Percentiles rank a stretch among this genome's conserved stretches.
Conservation (phyloP, 305 asterid genomes). For the Nicotiana rustica region DNA sequence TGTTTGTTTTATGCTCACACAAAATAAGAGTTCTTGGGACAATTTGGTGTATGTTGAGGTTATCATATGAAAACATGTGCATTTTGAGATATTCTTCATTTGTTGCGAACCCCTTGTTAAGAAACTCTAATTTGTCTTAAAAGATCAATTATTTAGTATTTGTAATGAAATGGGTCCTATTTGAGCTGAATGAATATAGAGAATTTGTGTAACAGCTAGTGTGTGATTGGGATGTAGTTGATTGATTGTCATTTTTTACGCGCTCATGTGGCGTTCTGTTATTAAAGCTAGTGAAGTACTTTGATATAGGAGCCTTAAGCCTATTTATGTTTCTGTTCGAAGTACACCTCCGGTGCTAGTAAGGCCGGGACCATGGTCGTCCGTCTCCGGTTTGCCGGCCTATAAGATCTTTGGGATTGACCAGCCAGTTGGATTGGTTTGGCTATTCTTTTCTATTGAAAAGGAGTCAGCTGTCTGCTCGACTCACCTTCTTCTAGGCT, state of each 20-base stretch:
- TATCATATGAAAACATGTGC: not conserved
- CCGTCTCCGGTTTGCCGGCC: too few relatives aligned
- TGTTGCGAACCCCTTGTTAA: not conserved
- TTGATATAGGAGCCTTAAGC: not conserved
- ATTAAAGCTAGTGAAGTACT: not conserved
- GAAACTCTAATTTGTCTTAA: not conserved
- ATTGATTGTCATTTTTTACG: not conserved
- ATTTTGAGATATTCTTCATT: too few relatives aligned
- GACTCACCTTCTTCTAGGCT: too few relatives aligned
- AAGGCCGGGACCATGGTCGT: too few relatives aligned
- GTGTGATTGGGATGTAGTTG: not conserved
- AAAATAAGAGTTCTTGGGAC: not conserved
- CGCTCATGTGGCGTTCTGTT: not conserved
- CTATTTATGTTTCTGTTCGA: not conserved
- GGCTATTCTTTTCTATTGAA: too few relatives aligned
- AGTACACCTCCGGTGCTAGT: too few relatives aligned
- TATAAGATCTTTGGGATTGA: too few relatives aligned
- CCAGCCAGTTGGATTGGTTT: too few relatives aligned
- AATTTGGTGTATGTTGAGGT: not conserved
- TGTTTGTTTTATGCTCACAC: not conserved
- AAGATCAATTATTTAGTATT: not conserved
- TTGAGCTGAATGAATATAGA: not conserved
- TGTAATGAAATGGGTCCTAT: constrained; percentile 3
- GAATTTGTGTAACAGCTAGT: not conserved
- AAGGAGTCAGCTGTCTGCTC: too few relatives aligned